Evolutionary conservation across 1,139 yeast species (phyloP).

Genomic region (Blastobotrys arbuscula): DNA sequence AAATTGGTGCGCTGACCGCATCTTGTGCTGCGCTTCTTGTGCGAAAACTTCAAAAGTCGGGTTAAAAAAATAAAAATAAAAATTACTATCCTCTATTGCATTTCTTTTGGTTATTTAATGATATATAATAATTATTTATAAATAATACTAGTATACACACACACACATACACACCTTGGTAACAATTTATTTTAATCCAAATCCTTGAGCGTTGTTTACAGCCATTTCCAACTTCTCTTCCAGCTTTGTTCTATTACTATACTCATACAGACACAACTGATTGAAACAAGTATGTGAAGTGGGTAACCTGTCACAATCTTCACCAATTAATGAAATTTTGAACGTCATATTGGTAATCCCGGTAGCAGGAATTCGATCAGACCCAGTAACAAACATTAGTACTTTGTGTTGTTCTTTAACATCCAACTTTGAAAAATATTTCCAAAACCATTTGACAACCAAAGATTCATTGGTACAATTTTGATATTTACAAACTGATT

Average conservation of each 20-base stretch:
- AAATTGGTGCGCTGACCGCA: constrained; percentile 34
- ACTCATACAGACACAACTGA: constrained; percentile 72
- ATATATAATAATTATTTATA: no score
- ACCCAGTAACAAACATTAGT: constrained; percentile 77
- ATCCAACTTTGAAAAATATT: constrained; percentile 47
- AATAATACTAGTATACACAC: no score
- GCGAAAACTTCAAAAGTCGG: constrained; percentile 17
- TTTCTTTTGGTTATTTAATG: no score
- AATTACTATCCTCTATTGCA: no score
- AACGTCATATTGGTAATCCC: constrained; percentile 67
- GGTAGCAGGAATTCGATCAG: constrained; percentile 88
- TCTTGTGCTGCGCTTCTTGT: constrained; percentile 33
- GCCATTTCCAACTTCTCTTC: constrained; percentile 56
- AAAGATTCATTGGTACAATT: constrained; percentile 32
- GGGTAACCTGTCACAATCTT: constrained; percentile 56
- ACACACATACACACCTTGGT: no score
- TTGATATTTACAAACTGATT: constrained; percentile 64
- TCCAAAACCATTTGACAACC: constrained; percentile 81
- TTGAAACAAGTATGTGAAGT: constrained; percentile 92
- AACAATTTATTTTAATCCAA: constrained; percentile 55
- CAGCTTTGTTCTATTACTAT: constrained; percentile 48
- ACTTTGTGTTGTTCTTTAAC: constrained; percentile 53
- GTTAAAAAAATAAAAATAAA: not conserved
- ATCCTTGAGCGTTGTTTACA: constrained; percentile 75
- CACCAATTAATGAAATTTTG: constrained; percentile 54